Conservation (phyloP, 2,329 filamentous ascomycete genomes). For the Dryadomyces sulphureus region DNA sequence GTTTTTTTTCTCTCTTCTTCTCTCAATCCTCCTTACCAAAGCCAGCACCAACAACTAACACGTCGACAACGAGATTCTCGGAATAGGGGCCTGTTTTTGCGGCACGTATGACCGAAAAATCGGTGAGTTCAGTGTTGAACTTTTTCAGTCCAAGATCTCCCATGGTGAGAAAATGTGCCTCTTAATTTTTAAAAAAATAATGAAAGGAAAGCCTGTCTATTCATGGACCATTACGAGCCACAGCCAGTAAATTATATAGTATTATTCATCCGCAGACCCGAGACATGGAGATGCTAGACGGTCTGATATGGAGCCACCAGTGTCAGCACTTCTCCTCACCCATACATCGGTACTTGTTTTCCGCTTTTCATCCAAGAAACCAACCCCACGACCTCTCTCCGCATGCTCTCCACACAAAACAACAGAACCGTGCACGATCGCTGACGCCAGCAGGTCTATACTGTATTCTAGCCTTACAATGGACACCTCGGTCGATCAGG, state of each 20-base stretch:
- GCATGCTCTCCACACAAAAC: no score
- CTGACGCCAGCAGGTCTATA: no score
- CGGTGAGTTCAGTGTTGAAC: constrained; percentile 25
- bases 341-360: background rate
- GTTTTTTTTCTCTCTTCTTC: background rate
- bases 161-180: constrained; percentile 9
- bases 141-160: constrained; percentile 16
- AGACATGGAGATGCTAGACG: background rate
- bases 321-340: background rate
- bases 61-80: constrained; percentile 27
- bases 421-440: no score
- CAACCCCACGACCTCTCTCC: no score
- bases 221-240: no score
- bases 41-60: constrained; percentile 28
- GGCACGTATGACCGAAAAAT: constrained; percentile 19
- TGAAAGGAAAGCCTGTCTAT: background rate
- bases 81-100: constrained; percentile 24
- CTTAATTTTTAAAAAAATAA: background rate
- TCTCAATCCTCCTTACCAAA: constrained; percentile 18
- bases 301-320: no score
- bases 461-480: no score
- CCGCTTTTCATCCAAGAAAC: no score
- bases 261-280: background rate
- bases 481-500: no score
- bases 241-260: no score